Conservation (phyloP, 1,284 basidiomycete genomes). For the Papiliotrema flavescens region DNA sequence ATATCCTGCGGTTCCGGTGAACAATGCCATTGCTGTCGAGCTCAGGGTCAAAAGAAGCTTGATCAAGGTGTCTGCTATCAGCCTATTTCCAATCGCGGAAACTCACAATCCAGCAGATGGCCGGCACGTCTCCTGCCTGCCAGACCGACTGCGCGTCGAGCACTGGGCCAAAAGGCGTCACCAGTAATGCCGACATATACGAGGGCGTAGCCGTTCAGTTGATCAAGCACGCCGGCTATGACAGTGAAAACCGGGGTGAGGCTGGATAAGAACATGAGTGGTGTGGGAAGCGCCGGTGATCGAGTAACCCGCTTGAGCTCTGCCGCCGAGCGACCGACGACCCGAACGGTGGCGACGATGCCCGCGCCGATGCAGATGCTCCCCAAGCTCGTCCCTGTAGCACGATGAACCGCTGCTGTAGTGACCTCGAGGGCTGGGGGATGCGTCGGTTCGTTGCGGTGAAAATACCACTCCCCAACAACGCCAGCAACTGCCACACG, state of each 20-base stretch:
- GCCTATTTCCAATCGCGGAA: not conserved
- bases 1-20: slow-evolving; percentile 77
- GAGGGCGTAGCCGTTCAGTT: slow-evolving; percentile 76
- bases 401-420: slow-evolving; percentile 70
- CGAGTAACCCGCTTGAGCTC: slow-evolving; percentile 37
- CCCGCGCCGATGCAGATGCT: slow-evolving; percentile 71
- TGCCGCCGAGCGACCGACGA: slow-evolving; percentile 38
- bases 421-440: slow-evolving; percentile 60
- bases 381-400: slow-evolving; percentile 76
- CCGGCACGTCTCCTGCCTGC: slow-evolving; percentile 43
- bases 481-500: slow-evolving; percentile 75
- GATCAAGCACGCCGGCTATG: slow-evolving; percentile 62
- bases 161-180: slow-evolving; percentile 73
- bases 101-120: slow-evolving; percentile 47
- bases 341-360: slow-evolving; percentile 65
- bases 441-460: slow-evolving; percentile 58
- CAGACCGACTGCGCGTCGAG: slow-evolving; percentile 59
- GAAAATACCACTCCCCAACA: slow-evolving; percentile 89
- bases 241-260: slow-evolving; percentile 48
- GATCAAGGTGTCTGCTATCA: slow-evolving; percentile 58
- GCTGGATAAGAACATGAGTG: slow-evolving; percentile 49
- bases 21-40: slow-evolving; percentile 70
- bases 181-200: slow-evolving; percentile 84
- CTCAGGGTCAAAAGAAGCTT: slow-evolving; percentile 61
- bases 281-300: slow-evolving; percentile 38